Evolutionary conservation across 192 early-diverging fungal species (phyloP).

Genomic region (Backusella westeae): DNA sequence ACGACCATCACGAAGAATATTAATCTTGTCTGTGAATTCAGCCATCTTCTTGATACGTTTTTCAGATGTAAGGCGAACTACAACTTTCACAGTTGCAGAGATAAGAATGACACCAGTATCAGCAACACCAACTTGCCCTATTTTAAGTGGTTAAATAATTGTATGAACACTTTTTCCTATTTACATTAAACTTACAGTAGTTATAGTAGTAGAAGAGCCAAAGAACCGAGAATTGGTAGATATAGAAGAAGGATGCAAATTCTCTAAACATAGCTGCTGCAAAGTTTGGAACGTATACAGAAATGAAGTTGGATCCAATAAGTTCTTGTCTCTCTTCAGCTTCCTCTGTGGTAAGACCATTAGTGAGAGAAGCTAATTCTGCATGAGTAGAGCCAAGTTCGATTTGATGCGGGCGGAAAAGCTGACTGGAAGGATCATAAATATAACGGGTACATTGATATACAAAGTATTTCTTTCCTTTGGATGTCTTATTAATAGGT

Average conservation of each 20-base stretch:
- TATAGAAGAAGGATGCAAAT: slow-evolving; percentile 52
- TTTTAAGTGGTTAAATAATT: background rate
- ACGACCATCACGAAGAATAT: slow-evolving; percentile 51
- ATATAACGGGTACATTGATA: slow-evolving; percentile 78
- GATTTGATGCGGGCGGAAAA: slow-evolving; percentile 60
- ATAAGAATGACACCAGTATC: slow-evolving; percentile 52
- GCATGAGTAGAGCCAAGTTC: slow-evolving; percentile 52
- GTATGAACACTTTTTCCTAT: background rate
- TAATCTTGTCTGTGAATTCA: slow-evolving; percentile 45
- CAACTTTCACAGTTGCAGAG: slow-evolving; percentile 48
- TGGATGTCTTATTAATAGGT: slow-evolving; percentile 43
- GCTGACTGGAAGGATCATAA: slow-evolving; percentile 44
- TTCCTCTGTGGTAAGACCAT: slow-evolving; percentile 52
- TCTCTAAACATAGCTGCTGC: slow-evolving; percentile 53
- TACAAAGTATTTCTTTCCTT: slow-evolving; percentile 59
- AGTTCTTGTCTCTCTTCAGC: slow-evolving; percentile 53
- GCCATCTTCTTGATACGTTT: slow-evolving; percentile 58
- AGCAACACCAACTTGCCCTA: slow-evolving; percentile 47
- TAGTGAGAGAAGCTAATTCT: slow-evolving; percentile 30
- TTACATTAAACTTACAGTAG: slow-evolving; percentile 33
- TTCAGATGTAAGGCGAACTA: slow-evolving; percentile 49
- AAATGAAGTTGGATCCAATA: slow-evolving; percentile 68
- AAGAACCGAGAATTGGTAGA: slow-evolving; percentile 52
- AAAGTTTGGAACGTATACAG: slow-evolving; percentile 60
- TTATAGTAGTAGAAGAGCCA: slow-evolving; percentile 52